Conservation (phyloP, 2,329 filamentous ascomycete genomes). For the Pseudogymnoascus sp. region DNA sequence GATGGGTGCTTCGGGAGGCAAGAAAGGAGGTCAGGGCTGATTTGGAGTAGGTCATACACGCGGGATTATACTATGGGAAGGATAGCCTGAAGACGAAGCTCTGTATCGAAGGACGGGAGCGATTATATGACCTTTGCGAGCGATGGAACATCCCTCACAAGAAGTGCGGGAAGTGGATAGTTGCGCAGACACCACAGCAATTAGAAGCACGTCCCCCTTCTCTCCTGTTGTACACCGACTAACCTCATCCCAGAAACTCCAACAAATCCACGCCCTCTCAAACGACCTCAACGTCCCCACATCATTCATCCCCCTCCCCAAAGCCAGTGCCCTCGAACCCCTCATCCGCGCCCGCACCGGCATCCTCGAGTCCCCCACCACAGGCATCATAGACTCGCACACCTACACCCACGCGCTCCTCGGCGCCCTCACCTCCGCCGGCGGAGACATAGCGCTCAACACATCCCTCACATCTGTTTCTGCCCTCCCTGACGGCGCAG, state of each 20-base stretch:
- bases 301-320: slow-evolving; percentile 55
- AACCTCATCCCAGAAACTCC: slow-evolving; percentile 28
- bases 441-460: slow-evolving; percentile 65
- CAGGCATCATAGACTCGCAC: slow-evolving; percentile 87
- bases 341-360: slow-evolving; percentile 64
- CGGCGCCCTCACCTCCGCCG: slow-evolving; percentile 66
- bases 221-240: background rate
- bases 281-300: slow-evolving; percentile 53
- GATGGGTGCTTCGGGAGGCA: background rate
- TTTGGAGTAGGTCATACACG: slow-evolving; percentile 71
- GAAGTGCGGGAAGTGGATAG: slow-evolving; percentile 87
- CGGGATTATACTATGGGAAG: slow-evolving; percentile 80
- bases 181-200: slow-evolving; percentile 71
- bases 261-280: slow-evolving; percentile 41
- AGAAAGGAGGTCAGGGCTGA: background rate
- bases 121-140: slow-evolving; percentile 73
- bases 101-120: slow-evolving; percentile 67
- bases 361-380: slow-evolving; percentile 74
- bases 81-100: slow-evolving; percentile 72
- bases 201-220: slow-evolving; percentile 12
- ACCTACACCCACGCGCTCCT: slow-evolving; percentile 73
- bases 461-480: slow-evolving; percentile 54
- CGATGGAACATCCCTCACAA: slow-evolving; percentile 59
- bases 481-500: slow-evolving; percentile 31
- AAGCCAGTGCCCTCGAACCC: slow-evolving; percentile 62